Evolutionary conservation across 2,329 filamentous ascomycete genomes (phyloP), one percentile per base, ranked within the genome.

Genomic region (Tolypocladium tundrense): DNA sequence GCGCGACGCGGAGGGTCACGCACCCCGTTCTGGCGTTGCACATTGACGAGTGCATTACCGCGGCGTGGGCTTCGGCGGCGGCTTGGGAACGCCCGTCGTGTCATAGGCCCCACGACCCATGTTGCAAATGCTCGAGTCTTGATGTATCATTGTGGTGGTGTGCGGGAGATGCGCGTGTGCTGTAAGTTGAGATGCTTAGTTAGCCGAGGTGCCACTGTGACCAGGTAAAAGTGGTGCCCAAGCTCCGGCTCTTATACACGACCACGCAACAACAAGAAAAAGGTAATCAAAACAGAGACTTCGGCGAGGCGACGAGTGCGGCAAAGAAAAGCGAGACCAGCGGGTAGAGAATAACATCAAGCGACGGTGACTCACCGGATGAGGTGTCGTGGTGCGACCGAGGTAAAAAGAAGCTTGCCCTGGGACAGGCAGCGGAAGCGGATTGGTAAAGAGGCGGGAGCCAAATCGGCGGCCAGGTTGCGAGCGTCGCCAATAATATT

Each of bases 51-150:
- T 58, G 54, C 54, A 61, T 72, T 70, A 75, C 65, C 64, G 69
- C 57, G 72, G 73, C 67, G 73, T 72, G 55, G 74, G 74, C 55
- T 70, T 72, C 57, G 73, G 74, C 35, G 73, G 73, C 58, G 77
- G 78, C 70, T 80, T 79, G 59, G 73, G 70, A 31, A 79, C 70
- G 53, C 77, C 77, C 31, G 77, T 80, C 61, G 76, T 79, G 63
- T 81, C 78, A 65, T 81, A 81, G 62, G 77, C 78, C 59, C 78
- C 78, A 59, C 78, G 73, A 60, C 76, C 78, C 75, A 79, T 79
- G 68, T 79, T 77, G 69, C 63, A 67, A 54, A 68, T 66, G 60
- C 63, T 67, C 60, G 69, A 67, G 55, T 66, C 67, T 59, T 65
- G 61, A 61, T 69, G 65, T 61, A 73, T 62, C 75, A 77, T 77